Percentiles rank a stretch among this genome's conserved stretches.
Conservation (phyloP, 2,329 filamentous ascomycete genomes). For the Stylonectria norvegica region DNA sequence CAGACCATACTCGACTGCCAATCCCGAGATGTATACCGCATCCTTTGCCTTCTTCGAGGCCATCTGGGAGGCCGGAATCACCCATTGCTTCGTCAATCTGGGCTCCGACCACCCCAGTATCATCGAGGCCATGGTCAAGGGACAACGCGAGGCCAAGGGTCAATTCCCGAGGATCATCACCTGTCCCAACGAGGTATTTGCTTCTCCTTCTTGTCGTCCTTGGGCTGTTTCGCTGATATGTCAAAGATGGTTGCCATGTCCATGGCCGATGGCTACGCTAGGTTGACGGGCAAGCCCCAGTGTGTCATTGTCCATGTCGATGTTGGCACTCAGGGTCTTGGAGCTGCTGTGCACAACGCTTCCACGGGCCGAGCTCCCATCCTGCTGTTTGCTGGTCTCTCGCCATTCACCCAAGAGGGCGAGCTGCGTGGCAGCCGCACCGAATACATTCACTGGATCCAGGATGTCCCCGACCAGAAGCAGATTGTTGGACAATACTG, state of each 20-base stretch:
- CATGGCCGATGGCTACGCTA: constrained; percentile 78
- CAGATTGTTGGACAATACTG: constrained; percentile 82
- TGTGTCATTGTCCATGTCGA: constrained; percentile 79
- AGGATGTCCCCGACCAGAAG: constrained; percentile 79
- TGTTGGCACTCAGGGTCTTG: constrained; percentile 76
- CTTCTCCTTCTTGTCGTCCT: not conserved
- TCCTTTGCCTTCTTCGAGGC: constrained; percentile 82
- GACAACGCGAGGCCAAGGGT: constrained; percentile 61
- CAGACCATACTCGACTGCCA: constrained; percentile 24
- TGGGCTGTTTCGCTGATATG: too few species aligned
- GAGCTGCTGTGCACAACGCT: constrained; percentile 75
- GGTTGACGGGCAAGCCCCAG: constrained; percentile 68
- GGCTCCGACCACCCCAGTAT: constrained; percentile 74
- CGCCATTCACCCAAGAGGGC: constrained; percentile 72
- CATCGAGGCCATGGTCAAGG: constrained; percentile 76
- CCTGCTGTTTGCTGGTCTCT: constrained; percentile 73
- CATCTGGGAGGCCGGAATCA: constrained; percentile 65
- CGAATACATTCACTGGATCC: constrained; percentile 85
- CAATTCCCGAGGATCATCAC: constrained; percentile 72
- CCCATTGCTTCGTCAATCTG: constrained; percentile 61
- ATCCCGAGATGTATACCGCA: constrained; percentile 60
- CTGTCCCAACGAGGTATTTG: constrained; percentile 69
- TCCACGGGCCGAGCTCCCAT: constrained; percentile 71
- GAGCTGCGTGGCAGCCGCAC: constrained; percentile 74
- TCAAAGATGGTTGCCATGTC: constrained; percentile 76